Evolutionary conservation across 2,329 filamentous ascomycete genomes (phyloP).

Genomic region (Cylindrodendrum hubeiense): DNA sequence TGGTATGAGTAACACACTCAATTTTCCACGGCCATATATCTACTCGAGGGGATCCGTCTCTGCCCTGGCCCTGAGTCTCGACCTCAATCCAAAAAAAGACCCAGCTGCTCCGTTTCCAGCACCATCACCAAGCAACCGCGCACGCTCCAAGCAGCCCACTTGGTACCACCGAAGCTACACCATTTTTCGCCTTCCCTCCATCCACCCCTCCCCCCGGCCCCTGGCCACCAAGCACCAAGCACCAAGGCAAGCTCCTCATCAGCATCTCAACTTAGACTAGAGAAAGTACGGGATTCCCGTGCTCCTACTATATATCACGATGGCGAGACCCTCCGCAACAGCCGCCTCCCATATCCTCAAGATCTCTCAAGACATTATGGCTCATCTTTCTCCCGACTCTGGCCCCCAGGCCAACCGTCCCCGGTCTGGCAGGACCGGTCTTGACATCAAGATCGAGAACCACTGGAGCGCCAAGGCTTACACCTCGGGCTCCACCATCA

Average conservation of each 20-base stretch:
- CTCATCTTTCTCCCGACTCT: conserved; percentile 40
- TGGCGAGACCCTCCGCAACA: conserved; percentile 29
- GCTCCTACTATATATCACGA: conserved; percentile 39
- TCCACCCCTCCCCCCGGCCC: conserved; percentile 13
- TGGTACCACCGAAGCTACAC: conserved; percentile 23
- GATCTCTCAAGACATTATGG: conserved; percentile 38
- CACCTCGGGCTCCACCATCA: conserved; percentile 64
- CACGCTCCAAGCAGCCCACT: conserved; percentile 20
- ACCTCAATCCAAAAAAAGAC: conserved; percentile 17
- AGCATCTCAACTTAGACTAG: conserved; percentile 32
- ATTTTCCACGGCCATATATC: conserved; percentile 4
- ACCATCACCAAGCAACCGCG: conserved; percentile 19
- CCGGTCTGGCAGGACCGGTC: conserved; percentile 47
- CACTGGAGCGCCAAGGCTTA: conserved; percentile 69
- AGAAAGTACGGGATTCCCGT: conserved; percentile 27
- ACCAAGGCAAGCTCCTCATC: neutral
- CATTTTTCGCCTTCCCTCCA: conserved; percentile 18
- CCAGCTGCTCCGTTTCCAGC: conserved; percentile 13
- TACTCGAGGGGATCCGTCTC: conserved; percentile 13
- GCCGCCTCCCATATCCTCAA: conserved; percentile 32
- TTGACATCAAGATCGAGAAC: conserved; percentile 64
- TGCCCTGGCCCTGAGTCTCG: conserved; percentile 7
- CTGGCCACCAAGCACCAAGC: conserved; percentile 12
- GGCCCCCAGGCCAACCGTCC: conserved; percentile 38
- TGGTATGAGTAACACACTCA: conserved; percentile 7